Evolutionary conservation across 768 basidiomycete genomes (phyloP).

Genomic region (Butyriboletus loyo): DNA sequence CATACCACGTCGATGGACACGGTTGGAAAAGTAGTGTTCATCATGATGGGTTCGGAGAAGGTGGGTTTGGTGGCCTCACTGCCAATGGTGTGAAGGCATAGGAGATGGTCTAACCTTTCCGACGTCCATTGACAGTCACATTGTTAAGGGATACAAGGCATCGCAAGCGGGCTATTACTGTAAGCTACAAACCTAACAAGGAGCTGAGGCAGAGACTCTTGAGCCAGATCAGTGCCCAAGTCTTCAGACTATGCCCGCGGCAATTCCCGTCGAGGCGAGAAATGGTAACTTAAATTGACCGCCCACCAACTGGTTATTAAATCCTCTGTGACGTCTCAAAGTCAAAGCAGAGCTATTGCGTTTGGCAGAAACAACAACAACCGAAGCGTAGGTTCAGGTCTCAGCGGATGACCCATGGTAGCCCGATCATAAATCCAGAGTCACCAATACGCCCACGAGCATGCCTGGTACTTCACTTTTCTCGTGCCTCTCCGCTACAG

Average conservation of each 20-base stretch:
- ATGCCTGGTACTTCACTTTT: not conserved
- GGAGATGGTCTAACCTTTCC: not conserved
- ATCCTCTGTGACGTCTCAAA: not conserved
- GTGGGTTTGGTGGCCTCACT: not conserved
- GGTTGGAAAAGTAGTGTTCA: slow-evolving; percentile 27
- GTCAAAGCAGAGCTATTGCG: not conserved
- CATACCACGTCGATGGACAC: slow-evolving; percentile 33
- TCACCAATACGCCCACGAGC: not conserved
- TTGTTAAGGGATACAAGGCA: not conserved
- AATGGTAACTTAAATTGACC: not conserved
- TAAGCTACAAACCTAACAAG: not conserved
- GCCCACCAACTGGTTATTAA: not conserved
- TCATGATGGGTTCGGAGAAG: slow-evolving; percentile 6
- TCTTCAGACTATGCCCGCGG: no score
- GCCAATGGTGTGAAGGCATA: not conserved
- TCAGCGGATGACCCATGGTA: not conserved
- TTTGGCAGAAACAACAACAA: not conserved
- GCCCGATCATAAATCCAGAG: no score
- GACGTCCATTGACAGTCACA: not conserved
- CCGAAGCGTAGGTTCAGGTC: not conserved
- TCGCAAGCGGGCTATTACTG: not conserved
- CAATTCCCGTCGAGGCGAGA: not conserved
- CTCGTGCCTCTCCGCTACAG: not conserved
- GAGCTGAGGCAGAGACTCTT: no score
- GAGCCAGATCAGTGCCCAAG: not conserved